Conservation (phyloP, 768 basidiomycete genomes). For the Lyophyllum semitale region DNA sequence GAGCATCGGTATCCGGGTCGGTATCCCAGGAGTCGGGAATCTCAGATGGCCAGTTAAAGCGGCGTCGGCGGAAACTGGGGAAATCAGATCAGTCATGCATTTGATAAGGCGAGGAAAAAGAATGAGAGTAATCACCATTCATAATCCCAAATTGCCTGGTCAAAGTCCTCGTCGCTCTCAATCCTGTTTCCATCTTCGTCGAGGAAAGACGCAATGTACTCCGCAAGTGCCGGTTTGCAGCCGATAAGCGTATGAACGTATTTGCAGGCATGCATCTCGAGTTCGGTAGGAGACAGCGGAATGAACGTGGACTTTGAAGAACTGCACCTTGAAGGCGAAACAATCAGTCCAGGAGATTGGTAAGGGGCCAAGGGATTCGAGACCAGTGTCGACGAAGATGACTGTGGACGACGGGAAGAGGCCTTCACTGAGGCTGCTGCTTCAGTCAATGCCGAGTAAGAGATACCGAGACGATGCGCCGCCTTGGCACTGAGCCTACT, state of each 20-base stretch:
- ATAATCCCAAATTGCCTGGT: constrained; percentile 54
- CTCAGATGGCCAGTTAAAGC: constrained; percentile 70
- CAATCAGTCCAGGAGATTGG: constrained; percentile 65
- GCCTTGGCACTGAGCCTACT: constrained; percentile 38
- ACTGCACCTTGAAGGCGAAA: constrained; percentile 58
- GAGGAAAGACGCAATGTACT: constrained; percentile 41
- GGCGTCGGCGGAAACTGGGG: constrained; percentile 62
- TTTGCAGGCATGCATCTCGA: constrained; percentile 79
- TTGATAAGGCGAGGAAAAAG: background rate
- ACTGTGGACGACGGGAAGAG: constrained; percentile 19
- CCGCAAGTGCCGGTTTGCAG: constrained; percentile 57
- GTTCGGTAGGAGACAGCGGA: constrained; percentile 54
- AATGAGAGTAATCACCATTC: constrained; percentile 46
- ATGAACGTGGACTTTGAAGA: too few species aligned
- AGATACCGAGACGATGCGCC: constrained; percentile 41
- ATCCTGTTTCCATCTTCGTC: constrained; percentile 39
- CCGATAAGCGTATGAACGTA: constrained; percentile 65
- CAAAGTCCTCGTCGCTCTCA: constrained; percentile 37
- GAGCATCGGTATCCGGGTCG: constrained; percentile 21
- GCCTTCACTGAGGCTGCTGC: constrained; percentile 28
- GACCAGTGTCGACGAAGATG: constrained; percentile 20
- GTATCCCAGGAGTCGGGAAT: constrained; percentile 28
- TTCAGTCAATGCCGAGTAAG: constrained; percentile 30
- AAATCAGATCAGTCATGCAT: constrained; percentile 8
- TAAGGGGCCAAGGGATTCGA: constrained; percentile 20